phyloP scores from a whole-genome alignment of 768 basidiomycete species.

The Rhodotorula diobovata region DNA sequence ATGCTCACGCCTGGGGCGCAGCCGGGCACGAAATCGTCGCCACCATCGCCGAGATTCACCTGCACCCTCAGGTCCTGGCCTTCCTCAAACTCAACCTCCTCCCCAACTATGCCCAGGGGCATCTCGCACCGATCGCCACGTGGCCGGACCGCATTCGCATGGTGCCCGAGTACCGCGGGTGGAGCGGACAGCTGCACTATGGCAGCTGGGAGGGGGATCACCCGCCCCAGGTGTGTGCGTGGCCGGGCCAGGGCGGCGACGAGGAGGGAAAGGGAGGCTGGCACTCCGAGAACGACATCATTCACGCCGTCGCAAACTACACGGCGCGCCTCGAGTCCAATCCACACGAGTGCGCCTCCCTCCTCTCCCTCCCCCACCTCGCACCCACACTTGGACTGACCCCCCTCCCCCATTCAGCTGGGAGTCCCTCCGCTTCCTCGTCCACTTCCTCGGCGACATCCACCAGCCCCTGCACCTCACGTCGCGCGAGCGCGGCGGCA shows the following conservation, averaged over 20 bases:
- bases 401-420: conserved; percentile 2
- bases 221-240: conserved; percentile 64
- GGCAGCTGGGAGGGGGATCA: conserved; percentile 10
- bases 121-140: conserved; percentile 73
- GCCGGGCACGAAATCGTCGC: conserved; percentile 80
- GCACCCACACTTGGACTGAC: neutral
- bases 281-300: conserved; percentile 63
- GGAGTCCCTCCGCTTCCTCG: conserved; percentile 79
- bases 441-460: conserved; percentile 85
- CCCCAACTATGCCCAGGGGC: conserved; percentile 57
- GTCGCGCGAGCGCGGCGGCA: conserved; percentile 81
- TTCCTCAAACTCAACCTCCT: conserved; percentile 58
- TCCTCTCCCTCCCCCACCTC: neutral
- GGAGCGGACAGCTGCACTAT: conserved; percentile 36
- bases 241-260: conserved; percentile 5
- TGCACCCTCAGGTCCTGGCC: conserved; percentile 62
- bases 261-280: conserved; percentile 50
- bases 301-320: conserved; percentile 72
- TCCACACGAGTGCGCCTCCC: conserved; percentile 19
- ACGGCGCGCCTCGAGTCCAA: conserved; percentile 31
- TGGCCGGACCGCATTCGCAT: conserved; percentile 74
- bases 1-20: conserved; percentile 28
- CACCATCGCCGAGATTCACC: conserved; percentile 87
- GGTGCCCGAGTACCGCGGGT: conserved; percentile 24
- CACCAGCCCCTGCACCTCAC: conserved; percentile 91